Evolutionary conservation across 371 early-diverging fungal genomes (phyloP), one percentile per base, ranked within the genome.

Genomic region (Rhizopus delemar): DNA sequence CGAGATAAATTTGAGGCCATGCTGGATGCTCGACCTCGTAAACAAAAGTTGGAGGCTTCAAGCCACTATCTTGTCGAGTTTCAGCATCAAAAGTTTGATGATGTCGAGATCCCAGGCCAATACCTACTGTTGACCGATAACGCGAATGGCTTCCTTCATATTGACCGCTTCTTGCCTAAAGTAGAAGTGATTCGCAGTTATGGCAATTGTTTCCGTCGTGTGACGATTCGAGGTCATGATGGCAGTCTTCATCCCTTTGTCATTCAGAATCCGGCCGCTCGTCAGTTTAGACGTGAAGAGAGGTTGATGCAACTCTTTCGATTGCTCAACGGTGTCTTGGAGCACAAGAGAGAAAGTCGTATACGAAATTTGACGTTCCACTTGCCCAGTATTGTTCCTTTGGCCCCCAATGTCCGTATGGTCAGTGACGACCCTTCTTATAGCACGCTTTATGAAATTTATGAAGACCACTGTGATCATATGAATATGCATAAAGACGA

Each of bases 41-140:
- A 81, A 41, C 93, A 89, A 59, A 86, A 89, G 65, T 75, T 97
- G 12, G 95, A 96, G 69, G 81, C 89, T 28, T 89, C 90, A 62
- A 90, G 90, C 36, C 93, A 90, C 50, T 95, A 95, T 75, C 74
- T 99, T 53, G 95, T 92, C 3, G 98, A 99, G 65, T 97, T 98
- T 78, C 97, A 98, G 70, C 93, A 96, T 73, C 92, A 94, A 59
- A 94, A 93, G 73, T 96, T 97, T 65, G 97, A 97, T 66, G 98
- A 98, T 65, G 90, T 99, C 5, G 97, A 98, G 59, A 89, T 99
- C 6, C 99, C 99, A 12, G 99, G 99, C 1, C 98, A 99, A 76
- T 98, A 98, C 66, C 73, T 95, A 60, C 64, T 90, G 80, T 81
- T 93, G 53, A 86, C 84, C 64, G 90, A 95, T 65, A 87, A 84